Base-by-base conservation (phyloP, 83 land plant genomes). In the Thuja plicata region DNA sequence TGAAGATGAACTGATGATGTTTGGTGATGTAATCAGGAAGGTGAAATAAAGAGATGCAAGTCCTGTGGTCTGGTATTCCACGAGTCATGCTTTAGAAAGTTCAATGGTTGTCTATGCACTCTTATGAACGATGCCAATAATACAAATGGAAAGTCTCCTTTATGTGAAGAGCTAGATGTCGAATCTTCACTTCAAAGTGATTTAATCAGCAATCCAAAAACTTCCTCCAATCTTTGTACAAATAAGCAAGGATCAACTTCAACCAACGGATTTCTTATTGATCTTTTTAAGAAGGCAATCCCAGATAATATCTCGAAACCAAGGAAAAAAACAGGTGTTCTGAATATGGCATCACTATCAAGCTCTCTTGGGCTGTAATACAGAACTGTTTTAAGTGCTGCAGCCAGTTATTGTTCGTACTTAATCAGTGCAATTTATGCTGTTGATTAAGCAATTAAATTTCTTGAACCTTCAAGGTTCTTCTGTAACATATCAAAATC, bases 291-390 rank as follows among this genome's bases (percentile, higher is more conserved):
- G 34, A 84, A 84, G 35, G 46, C 86, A 52, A 52, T 32, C 86
- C 86, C 86, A 50, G 86, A 52, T 17, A 50, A 15, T 52, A 84
- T 84, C 54, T 48, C 32, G 86, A 84, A 84, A 50, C 60, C 86
- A 84, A 84, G 21, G 9, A 84, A 32, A 17, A 84, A 50, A 8
- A 32, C 86, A 32, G 60, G 86, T 34, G 86, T 84, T 50, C 86
- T 84, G 16, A 84, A 84, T 84, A 84, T 84, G 86, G 38, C 86
- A 52, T 50, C 86, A 50, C 5, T 84, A 16, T 84, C 86, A 52
- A 84, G 35, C 60, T 84, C 86, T 84, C 62, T 84, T 16, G 86
- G 86, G 21, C 52, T 84, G 86, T 84, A 84, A 84, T 52, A 52
- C 38, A 84, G 54, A 50, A 52, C 15, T 41, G 52, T 54, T 50